Percentiles rank a stretch among this genome's conserved stretches.
phyloP scores from a whole-genome alignment of 2,329 filamentous ascomycete species.

The Cercospora citrullina region DNA sequence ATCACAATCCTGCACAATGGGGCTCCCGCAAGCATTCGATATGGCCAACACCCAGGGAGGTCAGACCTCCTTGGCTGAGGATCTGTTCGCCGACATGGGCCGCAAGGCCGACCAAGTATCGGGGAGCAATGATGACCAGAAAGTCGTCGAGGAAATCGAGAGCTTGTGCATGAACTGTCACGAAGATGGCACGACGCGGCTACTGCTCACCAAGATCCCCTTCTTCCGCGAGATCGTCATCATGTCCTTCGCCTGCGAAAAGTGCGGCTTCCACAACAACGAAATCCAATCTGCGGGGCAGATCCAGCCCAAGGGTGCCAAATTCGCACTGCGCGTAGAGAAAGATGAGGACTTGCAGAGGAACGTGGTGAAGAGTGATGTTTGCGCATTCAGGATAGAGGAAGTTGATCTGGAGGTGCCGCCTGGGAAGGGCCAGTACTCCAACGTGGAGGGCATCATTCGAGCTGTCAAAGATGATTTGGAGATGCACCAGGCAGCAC shows the following conservation, averaged over 20 bases:
- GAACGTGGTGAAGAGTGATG: slow-evolving; percentile 90
- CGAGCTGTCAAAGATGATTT: slow-evolving; percentile 77
- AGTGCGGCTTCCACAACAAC: slow-evolving; percentile 87
- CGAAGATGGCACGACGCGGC: slow-evolving; percentile 69
- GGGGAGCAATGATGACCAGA: slow-evolving; percentile 44
- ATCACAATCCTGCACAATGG: slow-evolving; percentile 8
- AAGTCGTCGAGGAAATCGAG: slow-evolving; percentile 56
- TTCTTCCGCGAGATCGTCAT: slow-evolving; percentile 97
- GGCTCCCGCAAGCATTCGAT: slow-evolving; percentile 18
- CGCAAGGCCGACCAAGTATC: slow-evolving; percentile 43
- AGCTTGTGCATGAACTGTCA: slow-evolving; percentile 58
- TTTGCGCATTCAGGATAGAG: slow-evolving; percentile 80
- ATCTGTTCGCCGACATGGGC: slow-evolving; percentile 56
- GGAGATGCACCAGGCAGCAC: slow-evolving; percentile 74
- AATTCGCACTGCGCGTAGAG: slow-evolving; percentile 80
- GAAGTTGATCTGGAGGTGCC: slow-evolving; percentile 93
- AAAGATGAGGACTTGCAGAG: slow-evolving; percentile 72
- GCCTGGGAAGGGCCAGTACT: slow-evolving; percentile 83
- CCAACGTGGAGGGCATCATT: slow-evolving; percentile 88
- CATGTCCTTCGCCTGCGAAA: slow-evolving; percentile 91
- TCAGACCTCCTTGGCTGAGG: slow-evolving; percentile 41
- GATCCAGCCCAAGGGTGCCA: slow-evolving; percentile 84
- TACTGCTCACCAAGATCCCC: slow-evolving; percentile 88
- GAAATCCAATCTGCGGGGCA: slow-evolving; percentile 90
- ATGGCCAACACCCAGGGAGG: slow-evolving; percentile 24